Evolutionary conservation across 805 yeast species (phyloP), one percentile per base, ranked within the genome.

Genomic region (Barnettozyma botsteinii): DNA sequence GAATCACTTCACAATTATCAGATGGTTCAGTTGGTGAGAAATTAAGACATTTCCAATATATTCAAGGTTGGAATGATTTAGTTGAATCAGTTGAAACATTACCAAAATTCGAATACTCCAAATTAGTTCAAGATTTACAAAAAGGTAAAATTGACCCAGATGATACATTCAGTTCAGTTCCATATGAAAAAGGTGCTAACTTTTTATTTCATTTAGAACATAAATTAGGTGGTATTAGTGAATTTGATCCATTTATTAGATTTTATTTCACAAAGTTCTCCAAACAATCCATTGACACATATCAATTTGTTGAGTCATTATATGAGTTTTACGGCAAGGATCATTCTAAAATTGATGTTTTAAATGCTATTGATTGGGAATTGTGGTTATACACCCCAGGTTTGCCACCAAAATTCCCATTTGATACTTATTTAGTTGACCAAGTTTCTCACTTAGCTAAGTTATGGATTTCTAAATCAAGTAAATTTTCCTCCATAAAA

Each of bases 111-210:
- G 65, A 41, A 64, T 77, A 57, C 81, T 73, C 65, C 67, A 83
- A 24, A 70, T 71, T 88, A 51, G 79, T 85, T 18, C 89, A 84
- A 53, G 71, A 84, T 58, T 70, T 87, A 52, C 72, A 81, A 53
- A 79, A 75, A 53, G 71, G 76, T 33, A 65, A 73, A 31, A 52
- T 55, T 43, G 95, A 86, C 57, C 96, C 96, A 6, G 96, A 88
- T 61, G 95, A 87, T 52, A 81, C 94, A 1, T 88, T 86, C 61
- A 79, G 87, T 25, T 69, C 84, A 2, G 94, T 88, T 33, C 96
- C 96, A 3, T 88, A 88, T 61, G 96, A 88, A 59, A 87, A 87
- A 61, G 96, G 96, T 7, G 83, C 81, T 52, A 85, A 82, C 50
- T 70, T 88, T 53, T 67, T 89, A 43, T 85, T 76, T 64, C 76